These are phyloP conservation scores for Pochonia chlamydosporia DNA, from an alignment of 2,329 filamentous ascomycete species.

Conservation along the genomic window DNA sequence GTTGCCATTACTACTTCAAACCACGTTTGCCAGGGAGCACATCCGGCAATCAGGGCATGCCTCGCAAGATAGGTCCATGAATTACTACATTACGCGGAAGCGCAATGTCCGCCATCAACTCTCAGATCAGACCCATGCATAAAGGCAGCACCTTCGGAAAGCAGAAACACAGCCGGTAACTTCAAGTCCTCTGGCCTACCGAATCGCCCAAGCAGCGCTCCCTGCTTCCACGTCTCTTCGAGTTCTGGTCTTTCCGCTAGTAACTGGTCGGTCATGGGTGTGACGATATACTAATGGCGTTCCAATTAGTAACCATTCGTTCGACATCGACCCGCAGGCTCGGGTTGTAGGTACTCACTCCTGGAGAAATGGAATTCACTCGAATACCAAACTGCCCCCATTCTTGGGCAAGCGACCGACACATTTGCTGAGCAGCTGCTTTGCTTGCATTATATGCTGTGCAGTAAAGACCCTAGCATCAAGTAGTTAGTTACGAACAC, in stretches of 20 bases:
- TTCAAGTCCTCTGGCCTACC: slow-evolving; percentile 65
- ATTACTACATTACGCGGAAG: slow-evolving; percentile 6
- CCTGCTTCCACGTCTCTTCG: slow-evolving; percentile 63
- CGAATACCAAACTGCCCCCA: slow-evolving; percentile 59
- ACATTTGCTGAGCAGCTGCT: slow-evolving; percentile 55
- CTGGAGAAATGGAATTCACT: slow-evolving; percentile 61
- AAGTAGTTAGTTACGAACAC: background rate
- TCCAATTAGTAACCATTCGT: slow-evolving; percentile 10
- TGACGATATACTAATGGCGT: slow-evolving; percentile 61
- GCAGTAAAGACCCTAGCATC: slow-evolving; percentile 50
- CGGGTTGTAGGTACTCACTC: slow-evolving; percentile 18
- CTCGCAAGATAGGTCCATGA: too few species aligned
- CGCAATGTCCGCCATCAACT: slow-evolving; percentile 64
- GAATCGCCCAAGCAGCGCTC: slow-evolving; percentile 77
- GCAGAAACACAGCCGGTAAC: slow-evolving; percentile 66
- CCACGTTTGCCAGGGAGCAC: too few species aligned
- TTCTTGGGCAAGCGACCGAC: slow-evolving; percentile 53
- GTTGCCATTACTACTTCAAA: too few species aligned
- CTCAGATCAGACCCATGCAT: slow-evolving; percentile 70
- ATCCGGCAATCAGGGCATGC: too few species aligned
- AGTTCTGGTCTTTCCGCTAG: slow-evolving; percentile 71
- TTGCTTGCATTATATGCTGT: slow-evolving; percentile 59
- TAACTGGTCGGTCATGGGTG: slow-evolving; percentile 75
- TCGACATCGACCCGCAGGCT: background rate
- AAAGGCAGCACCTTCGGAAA: slow-evolving; percentile 64